Evolutionary conservation across 257 asterid species (phyloP).

Genomic region (Ocimum tenuiflorum): DNA sequence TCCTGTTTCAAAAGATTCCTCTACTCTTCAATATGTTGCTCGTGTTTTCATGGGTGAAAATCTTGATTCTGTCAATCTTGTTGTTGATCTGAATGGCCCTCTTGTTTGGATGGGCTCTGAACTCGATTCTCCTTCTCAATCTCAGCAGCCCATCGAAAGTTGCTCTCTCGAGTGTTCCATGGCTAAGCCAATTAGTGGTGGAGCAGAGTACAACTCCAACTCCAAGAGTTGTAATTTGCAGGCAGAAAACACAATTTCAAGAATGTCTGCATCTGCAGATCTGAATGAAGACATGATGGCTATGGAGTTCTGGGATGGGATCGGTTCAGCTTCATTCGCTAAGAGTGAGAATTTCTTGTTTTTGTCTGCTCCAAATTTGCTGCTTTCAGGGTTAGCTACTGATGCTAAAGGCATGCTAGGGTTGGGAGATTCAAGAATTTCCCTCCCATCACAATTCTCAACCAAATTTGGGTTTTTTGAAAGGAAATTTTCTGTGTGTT

Average conservation of each 20-base stretch:
- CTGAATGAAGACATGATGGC: slow-evolving; percentile 37
- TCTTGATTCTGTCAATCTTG: slow-evolving; percentile 35
- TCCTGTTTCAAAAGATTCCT: slow-evolving; percentile 42
- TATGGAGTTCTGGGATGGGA: slow-evolving; percentile 44
- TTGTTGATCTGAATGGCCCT: slow-evolving; percentile 50
- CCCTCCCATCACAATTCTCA: slow-evolving; percentile 57
- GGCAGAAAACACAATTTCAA: slow-evolving; percentile 48
- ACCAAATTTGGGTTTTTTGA: slow-evolving; percentile 45
- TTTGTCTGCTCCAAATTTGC: slow-evolving; percentile 36
- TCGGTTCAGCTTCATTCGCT: slow-evolving; percentile 35
- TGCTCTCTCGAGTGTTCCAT: slow-evolving; percentile 61
- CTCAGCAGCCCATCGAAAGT: slow-evolving; percentile 30
- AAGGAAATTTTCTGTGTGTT: slow-evolving; percentile 57
- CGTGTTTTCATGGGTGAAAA: slow-evolving; percentile 30
- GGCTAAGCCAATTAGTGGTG: slow-evolving; percentile 32
- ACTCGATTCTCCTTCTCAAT: slow-evolving; percentile 5
- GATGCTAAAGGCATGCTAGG: slow-evolving; percentile 65
- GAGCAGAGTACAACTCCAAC: slow-evolving; percentile 2
- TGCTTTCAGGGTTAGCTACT: slow-evolving; percentile 47
- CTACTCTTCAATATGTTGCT: slow-evolving; percentile 56
- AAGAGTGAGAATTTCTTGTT: slow-evolving; percentile 46
- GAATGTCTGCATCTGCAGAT: slow-evolving; percentile 34
- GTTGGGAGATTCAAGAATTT: slow-evolving; percentile 55
- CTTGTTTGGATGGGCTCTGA: slow-evolving; percentile 49
- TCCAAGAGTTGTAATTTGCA: slow-evolving; percentile 40